Percentiles rank a stretch among this genome's conserved stretches.
Evolutionary conservation across 768 basidiomycete genomes (phyloP).

Genomic region (Chlorophyllum brunneum): DNA sequence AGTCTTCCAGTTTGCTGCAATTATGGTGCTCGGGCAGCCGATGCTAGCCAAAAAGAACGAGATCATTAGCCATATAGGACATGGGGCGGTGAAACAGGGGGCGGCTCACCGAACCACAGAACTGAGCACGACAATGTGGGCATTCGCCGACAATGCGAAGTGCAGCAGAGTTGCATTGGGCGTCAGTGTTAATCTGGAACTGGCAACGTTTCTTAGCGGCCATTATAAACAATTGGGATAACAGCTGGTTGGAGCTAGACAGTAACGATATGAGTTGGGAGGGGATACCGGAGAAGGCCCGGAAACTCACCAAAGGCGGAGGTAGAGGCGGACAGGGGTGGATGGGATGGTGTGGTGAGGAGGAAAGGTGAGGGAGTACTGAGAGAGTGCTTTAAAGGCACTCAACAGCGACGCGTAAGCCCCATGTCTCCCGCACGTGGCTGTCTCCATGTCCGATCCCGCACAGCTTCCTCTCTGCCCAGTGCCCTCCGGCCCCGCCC

Average conservation of each 20-base stretch:
- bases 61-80: slow-evolving; percentile 10
- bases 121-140: slow-evolving; percentile 71
- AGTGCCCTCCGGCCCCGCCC: slow-evolving; percentile 7
- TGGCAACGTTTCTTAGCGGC: slow-evolving; percentile 88
- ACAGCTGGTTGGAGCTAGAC: background rate
- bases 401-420: slow-evolving; percentile 31
- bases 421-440: slow-evolving; percentile 12
- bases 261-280: slow-evolving; percentile 3
- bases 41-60: slow-evolving; percentile 46
- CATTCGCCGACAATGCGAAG: slow-evolving; percentile 85
- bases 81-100: slow-evolving; percentile 9
- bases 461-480: slow-evolving; percentile 11
- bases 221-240: slow-evolving; percentile 37
- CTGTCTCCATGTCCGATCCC: slow-evolving; percentile 17
- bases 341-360: slow-evolving; percentile 5
- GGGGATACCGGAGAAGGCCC: background rate
- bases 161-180: slow-evolving; percentile 72
- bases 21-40: slow-evolving; percentile 87
- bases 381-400: slow-evolving; percentile 16
- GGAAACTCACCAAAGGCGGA: slow-evolving; percentile 12
- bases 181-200: slow-evolving; percentile 44
- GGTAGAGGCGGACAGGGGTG: slow-evolving; percentile 10
- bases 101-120: slow-evolving; percentile 69
- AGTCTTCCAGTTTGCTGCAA: slow-evolving; percentile 80
- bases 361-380: slow-evolving; percentile 10